Evolutionary conservation across 1,284 basidiomycete species (phyloP).

Genomic region (Leccinum glutinopallens): DNA sequence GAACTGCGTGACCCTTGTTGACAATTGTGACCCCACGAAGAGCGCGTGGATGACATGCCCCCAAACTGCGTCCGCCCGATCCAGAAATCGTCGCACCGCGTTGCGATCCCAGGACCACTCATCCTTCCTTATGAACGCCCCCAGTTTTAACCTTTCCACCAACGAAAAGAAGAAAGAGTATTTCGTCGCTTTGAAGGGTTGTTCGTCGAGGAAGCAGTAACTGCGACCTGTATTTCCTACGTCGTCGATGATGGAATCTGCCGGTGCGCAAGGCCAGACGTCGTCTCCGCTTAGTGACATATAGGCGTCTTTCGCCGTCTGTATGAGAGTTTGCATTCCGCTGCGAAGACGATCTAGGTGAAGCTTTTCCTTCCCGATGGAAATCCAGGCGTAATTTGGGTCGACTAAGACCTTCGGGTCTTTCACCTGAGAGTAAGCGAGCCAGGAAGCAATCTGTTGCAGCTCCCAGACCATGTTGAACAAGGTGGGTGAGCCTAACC

Average conservation of each 20-base stretch:
- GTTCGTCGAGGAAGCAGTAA: not conserved
- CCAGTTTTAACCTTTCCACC: not conserved
- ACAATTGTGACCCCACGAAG: conserved; percentile 7
- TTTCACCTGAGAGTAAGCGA: not conserved
- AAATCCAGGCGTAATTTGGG: not conserved
- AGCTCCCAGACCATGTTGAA: conserved; percentile 13
- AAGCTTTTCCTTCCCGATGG: not conserved
- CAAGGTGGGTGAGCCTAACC: not conserved
- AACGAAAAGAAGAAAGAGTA: not conserved
- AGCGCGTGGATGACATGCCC: not conserved
- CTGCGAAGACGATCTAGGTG: not conserved
- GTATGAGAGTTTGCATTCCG: not conserved
- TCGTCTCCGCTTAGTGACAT: not conserved
- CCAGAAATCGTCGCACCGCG: not conserved
- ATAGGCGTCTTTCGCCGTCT: not conserved
- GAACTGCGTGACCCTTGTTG: not conserved
- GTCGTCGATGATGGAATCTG: not conserved
- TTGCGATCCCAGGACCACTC: not conserved
- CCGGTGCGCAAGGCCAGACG: not conserved
- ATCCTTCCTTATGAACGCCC: not conserved
- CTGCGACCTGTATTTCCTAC: not conserved
- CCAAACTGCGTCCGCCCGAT: conserved; percentile 1
- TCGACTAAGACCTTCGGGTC: conserved; percentile 7
- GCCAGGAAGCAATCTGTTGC: not conserved
- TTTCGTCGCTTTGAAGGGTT: not conserved